Percentiles rank a stretch among this genome's conserved stretches.
phyloP scores from a whole-genome alignment of 2,329 filamentous ascomycete species.

The Aspergillus vadensis region DNA sequence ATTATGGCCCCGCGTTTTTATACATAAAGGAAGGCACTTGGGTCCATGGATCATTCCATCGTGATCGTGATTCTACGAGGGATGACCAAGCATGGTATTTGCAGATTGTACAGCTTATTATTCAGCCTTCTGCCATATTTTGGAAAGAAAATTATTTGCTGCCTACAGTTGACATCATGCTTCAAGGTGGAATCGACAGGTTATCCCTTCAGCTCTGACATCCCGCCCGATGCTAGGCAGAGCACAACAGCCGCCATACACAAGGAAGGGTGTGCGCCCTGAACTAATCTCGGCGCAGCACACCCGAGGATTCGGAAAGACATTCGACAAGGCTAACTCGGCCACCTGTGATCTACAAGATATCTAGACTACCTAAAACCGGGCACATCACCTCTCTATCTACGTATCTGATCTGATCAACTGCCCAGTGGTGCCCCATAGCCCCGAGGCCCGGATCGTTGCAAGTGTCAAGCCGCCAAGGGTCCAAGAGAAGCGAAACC shows the following conservation, averaged over 20 bases:
- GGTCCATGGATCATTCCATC: no score
- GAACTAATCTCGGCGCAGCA: not conserved
- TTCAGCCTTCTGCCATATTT: no score
- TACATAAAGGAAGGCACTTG: no score
- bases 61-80: no score
- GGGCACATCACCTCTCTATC: not conserved
- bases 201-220: no score
- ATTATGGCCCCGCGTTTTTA: not conserved
- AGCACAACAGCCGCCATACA: no score
- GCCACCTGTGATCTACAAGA: not conserved
- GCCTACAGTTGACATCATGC: no score
- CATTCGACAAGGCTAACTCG: constrained; percentile 5
- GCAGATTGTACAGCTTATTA: no score
- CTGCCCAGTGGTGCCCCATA: not conserved
- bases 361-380: not conserved
- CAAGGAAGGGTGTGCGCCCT: not conserved
- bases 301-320: constrained; percentile 6
- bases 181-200: no score
- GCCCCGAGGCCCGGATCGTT: not conserved
- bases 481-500: constrained; percentile 1
- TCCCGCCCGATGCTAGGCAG: no score
- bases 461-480: not conserved
- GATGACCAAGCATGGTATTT: no score
- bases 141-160: no score
- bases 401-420: not conserved